These are phyloP conservation scores for Penicillium sp. DNA, from an alignment of 2,329 filamentous ascomycete species.

Conservation along the genomic window DNA sequence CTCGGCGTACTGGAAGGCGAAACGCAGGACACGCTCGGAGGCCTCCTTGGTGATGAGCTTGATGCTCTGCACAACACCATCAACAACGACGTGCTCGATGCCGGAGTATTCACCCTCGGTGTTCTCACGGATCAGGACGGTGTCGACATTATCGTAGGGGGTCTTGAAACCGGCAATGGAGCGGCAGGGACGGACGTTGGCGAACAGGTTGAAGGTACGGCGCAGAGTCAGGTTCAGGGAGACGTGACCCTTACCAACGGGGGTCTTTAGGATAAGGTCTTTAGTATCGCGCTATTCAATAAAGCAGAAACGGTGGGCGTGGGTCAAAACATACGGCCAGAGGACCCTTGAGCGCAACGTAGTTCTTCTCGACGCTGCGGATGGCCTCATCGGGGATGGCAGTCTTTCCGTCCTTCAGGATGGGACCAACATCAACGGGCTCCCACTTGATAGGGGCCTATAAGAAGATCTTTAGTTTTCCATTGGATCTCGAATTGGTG, in stretches of 20 bases:
- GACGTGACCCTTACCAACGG: slow-evolving; percentile 97
- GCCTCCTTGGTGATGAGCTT: slow-evolving; percentile 98
- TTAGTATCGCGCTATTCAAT: background rate
- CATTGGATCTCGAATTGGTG: slow-evolving; percentile 1
- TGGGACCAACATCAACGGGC: slow-evolving; percentile 91
- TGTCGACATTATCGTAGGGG: slow-evolving; percentile 95
- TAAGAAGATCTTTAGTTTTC: slow-evolving; percentile 31
- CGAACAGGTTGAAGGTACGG: slow-evolving; percentile 99
- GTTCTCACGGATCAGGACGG: slow-evolving; percentile 97
- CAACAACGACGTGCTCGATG: slow-evolving; percentile 96
- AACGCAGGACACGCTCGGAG: slow-evolving; percentile 91
- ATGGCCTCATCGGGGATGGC: slow-evolving; percentile 92
- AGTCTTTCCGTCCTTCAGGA: slow-evolving; percentile 91
- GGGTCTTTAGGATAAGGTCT: slow-evolving; percentile 61
- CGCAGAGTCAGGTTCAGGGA: slow-evolving; percentile 98
- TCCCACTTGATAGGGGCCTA: slow-evolving; percentile 95
- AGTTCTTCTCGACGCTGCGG: slow-evolving; percentile 89
- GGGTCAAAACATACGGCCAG: slow-evolving; percentile 68
- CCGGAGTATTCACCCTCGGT: slow-evolving; percentile 99
- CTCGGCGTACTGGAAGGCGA: slow-evolving; percentile 97
- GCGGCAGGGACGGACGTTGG: slow-evolving; percentile 96
- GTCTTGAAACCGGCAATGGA: slow-evolving; percentile 98
- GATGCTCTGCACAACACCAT: slow-evolving; percentile 98
- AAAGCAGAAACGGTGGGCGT: background rate
- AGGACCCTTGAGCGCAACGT: slow-evolving; percentile 96